Evolutionary conservation across 768 basidiomycete genomes (phyloP).

Genomic region (Xerocomus spinulosus): DNA sequence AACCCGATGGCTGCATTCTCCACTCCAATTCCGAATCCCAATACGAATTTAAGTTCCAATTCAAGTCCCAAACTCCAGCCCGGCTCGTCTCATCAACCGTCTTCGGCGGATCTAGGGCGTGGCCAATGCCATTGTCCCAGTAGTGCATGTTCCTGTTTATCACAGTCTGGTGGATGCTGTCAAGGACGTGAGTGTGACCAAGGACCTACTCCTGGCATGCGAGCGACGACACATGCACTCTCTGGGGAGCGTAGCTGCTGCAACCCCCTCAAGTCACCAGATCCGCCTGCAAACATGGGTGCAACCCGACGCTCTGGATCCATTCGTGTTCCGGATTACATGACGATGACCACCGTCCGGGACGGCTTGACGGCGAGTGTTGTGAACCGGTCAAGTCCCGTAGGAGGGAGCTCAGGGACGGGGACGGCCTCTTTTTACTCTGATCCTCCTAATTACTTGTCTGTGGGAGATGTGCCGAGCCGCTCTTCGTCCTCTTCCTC

Average conservation of each 20-base stretch:
- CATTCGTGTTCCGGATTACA: constrained; percentile 29
- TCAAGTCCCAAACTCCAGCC: constrained; percentile 1
- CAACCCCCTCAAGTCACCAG: constrained; percentile 11
- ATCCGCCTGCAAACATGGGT: constrained; percentile 3
- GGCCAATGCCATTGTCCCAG: constrained; percentile 33
- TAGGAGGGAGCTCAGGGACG: constrained; percentile 9
- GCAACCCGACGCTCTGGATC: constrained; percentile 14
- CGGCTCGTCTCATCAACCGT: constrained; percentile 15
- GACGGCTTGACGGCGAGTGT: constrained; percentile 26
- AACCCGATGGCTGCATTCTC: constrained; percentile 15
- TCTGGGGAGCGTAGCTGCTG: constrained; percentile 34
- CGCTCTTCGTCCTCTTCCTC: constrained; percentile 32
- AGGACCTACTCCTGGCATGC: constrained; percentile 13
- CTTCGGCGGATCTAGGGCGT: constrained; percentile 26
- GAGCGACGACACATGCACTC: constrained; percentile 25
- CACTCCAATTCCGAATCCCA: constrained; percentile 8
- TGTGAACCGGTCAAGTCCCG: constrained; percentile 12
- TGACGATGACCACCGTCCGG: constrained; percentile 30
- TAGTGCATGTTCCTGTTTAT: constrained; percentile 31
- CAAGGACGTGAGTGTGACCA: constrained; percentile 29
- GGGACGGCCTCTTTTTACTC: constrained; percentile 16
- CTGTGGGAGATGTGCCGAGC: constrained; percentile 23
- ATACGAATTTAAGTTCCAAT: constrained; percentile 7
- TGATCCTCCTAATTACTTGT: constrained; percentile 22
- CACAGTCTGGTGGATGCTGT: constrained; percentile 29